A percentile compares a stretch with the other conserved stretches of the same genome.
phyloP scores from a whole-genome alignment of 352 stramenopile genomes.

The Phytophthora brassicae region DNA sequence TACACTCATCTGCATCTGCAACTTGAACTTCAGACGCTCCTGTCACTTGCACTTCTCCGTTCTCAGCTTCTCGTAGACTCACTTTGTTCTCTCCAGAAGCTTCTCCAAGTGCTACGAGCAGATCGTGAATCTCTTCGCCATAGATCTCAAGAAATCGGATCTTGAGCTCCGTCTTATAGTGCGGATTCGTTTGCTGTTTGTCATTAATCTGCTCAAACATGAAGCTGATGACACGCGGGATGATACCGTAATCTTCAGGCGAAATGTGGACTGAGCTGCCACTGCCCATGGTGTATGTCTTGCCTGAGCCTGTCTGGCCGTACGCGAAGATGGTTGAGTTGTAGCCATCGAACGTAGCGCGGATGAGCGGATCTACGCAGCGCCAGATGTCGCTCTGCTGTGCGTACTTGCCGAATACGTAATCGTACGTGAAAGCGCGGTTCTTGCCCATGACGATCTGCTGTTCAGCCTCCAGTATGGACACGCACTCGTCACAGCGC shows the following conservation, averaged over 20 bases:
- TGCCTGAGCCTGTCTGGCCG: constrained; percentile 84
- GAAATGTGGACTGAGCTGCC: constrained; percentile 79
- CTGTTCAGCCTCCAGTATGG: constrained; percentile 76
- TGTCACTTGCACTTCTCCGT: constrained; percentile 78
- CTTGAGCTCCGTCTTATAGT: constrained; percentile 68
- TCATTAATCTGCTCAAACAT: constrained; percentile 82
- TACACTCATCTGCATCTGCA: constrained; percentile 66
- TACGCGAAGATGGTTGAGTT: constrained; percentile 91
- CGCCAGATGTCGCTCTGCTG: constrained; percentile 86
- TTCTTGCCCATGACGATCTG: constrained; percentile 90
- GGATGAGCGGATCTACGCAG: constrained; percentile 81
- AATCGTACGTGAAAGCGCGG: constrained; percentile 90
- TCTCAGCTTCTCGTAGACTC: constrained; percentile 83
- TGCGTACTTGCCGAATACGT: constrained; percentile 85
- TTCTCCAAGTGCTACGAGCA: constrained; percentile 79
- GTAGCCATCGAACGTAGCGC: constrained; percentile 86
- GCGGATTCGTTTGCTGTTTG: constrained; percentile 56
- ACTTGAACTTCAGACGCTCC: constrained; percentile 82
- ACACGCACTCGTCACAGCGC: constrained; percentile 86
- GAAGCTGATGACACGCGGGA: constrained; percentile 80
- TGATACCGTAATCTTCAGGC: constrained; percentile 86
- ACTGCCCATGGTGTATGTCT: constrained; percentile 90
- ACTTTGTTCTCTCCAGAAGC: constrained; percentile 66
- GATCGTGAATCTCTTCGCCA: constrained; percentile 88
- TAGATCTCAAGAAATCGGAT: constrained; percentile 93